Evolutionary conservation across 2,329 filamentous ascomycete genomes (phyloP), one percentile per base, ranked within the genome.

Genomic region (Cadophora malorum): DNA sequence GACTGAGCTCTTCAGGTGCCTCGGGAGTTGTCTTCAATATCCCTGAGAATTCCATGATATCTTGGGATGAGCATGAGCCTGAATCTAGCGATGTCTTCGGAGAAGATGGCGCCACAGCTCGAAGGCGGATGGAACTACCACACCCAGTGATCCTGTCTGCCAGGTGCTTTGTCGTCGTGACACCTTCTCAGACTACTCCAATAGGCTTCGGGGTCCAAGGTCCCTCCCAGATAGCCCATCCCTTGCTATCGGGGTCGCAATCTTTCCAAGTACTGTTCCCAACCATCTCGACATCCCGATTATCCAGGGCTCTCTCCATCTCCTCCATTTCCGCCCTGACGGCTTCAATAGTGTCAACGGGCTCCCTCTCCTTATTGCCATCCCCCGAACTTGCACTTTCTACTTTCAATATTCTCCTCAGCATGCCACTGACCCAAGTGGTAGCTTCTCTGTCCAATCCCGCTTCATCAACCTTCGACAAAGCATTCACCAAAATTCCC

Each of bases 191-290:
- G 25, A 66, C 58, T 12, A 70, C 31, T 21, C 71, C 71, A 62
- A 73, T 73, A 41, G 71, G 71, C 64, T 70, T 73, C 23, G 71
- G 70, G 3, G 69, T 50, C 71, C 71, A 71, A 28, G 70, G 64
- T 2, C 71, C 67, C 59, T 71, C 64, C 70, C 70, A 66, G 23
- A 66, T 78, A 25, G 79, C 79, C 86, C 87, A 89, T 28, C 80
- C 79, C 53, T 75, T 71, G 4, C 70, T 68, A 12, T 66, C 62
- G 5, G 50, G 31, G 9, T 31, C n/a, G 31, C 68, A 64, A 28
- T 65, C 66, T 0, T 63, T 63, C n/a, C 52, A 63, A 12, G 63
- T 64, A 16, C 53, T 63, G n/a, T 65, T 41, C n/a, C 35, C 33
- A 38, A 6, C 6, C n/a, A 66, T 64, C 4, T 60, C 67, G n/a